These are phyloP conservation scores for Trichoderma sp. DNA, from an alignment of 2,329 filamentous ascomycete genomes.

Conservation along the genomic window DNA sequence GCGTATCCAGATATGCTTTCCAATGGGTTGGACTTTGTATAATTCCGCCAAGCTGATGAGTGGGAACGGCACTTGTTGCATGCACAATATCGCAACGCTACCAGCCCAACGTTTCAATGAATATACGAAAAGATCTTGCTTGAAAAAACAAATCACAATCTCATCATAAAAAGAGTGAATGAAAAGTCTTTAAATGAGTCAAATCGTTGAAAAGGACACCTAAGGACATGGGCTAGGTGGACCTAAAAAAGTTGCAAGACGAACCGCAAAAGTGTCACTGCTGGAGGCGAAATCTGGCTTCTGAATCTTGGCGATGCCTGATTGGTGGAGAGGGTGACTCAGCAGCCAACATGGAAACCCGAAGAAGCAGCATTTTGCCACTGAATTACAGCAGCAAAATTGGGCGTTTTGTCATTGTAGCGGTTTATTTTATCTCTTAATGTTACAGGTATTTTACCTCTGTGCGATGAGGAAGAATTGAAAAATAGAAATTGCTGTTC, in stretches of 20 bases:
- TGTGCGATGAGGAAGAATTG: background rate
- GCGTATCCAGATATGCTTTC: background rate
- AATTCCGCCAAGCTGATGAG: background rate
- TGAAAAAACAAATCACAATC: background rate
- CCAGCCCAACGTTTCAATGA: background rate
- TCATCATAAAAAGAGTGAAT: background rate
- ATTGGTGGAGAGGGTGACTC: constrained; percentile 20
- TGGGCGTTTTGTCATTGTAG: background rate
- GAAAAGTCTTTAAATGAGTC: constrained; percentile 20
- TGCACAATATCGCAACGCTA: background rate
- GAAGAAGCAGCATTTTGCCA: background rate
- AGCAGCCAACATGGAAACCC: constrained; percentile 6
- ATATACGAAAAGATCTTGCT: background rate
- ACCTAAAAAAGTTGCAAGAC: background rate
- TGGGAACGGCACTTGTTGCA: background rate
- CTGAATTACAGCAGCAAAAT: background rate
- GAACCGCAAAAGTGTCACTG: constrained; percentile 2
- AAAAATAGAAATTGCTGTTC: background rate
- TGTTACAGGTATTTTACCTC: no score
- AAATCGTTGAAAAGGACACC: constrained; percentile 22
- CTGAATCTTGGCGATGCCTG: constrained; percentile 18
- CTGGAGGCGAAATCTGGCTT: constrained; percentile 18
- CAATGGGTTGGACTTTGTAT: background rate
- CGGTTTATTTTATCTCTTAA: background rate
- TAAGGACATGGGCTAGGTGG: constrained; percentile 15